These are phyloP conservation scores for Suhomyces atakaporum DNA, from an alignment of 1,139 yeast genomes.

Conservation along the genomic window DNA sequence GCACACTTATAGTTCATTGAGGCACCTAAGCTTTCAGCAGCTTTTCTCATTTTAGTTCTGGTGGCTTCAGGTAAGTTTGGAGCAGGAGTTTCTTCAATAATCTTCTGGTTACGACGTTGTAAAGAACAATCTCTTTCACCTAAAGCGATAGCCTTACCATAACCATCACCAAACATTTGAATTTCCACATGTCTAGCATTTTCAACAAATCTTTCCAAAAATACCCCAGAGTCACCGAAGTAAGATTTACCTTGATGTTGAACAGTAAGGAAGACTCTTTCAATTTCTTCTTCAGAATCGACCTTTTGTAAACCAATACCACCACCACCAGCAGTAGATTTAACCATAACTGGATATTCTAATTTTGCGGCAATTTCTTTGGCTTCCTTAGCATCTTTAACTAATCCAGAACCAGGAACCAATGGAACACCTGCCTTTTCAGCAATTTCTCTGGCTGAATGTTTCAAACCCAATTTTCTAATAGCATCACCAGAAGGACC, in stretches of 20 bases:
- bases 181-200: slow-evolving; percentile 95
- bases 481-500: slow-evolving; percentile 96
- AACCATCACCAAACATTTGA: slow-evolving; percentile 95
- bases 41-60: slow-evolving; percentile 70
- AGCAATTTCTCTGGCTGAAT: slow-evolving; percentile 94
- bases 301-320: slow-evolving; percentile 97
- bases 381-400: slow-evolving; percentile 72
- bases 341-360: slow-evolving; percentile 92
- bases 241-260: slow-evolving; percentile 91
- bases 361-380: slow-evolving; percentile 70
- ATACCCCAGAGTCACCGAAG: slow-evolving; percentile 94
- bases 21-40: slow-evolving; percentile 81
- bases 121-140: slow-evolving; percentile 98
- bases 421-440: slow-evolving; percentile 85
- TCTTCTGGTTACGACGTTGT: slow-evolving; percentile 94
- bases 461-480: slow-evolving; percentile 87
- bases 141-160: slow-evolving; percentile 85
- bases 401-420: slow-evolving; percentile 91
- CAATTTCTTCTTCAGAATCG: slow-evolving; percentile 76
- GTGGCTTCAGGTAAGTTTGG: slow-evolving; percentile 85
- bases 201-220: slow-evolving; percentile 90
- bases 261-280: slow-evolving; percentile 82
- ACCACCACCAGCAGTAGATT: slow-evolving; percentile 98
- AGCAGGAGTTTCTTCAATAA: slow-evolving; percentile 97
- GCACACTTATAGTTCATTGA: slow-evolving; percentile 90